phyloP scores from a whole-genome alignment of 768 basidiomycete genomes.

The Termitomyces sp. region DNA sequence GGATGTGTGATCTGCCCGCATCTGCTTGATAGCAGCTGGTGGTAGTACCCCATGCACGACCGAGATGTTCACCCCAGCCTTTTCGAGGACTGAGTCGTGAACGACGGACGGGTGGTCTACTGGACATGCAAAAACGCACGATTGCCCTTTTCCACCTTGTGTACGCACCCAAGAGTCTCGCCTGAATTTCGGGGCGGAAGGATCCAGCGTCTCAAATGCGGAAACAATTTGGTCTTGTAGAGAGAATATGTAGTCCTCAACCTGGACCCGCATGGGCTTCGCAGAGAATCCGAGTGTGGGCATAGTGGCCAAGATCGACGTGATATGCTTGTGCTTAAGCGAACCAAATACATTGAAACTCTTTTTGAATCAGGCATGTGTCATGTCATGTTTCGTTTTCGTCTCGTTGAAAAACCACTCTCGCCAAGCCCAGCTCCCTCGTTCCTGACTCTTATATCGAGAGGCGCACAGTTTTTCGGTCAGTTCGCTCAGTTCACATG shows the following conservation, averaged over 20 bases:
- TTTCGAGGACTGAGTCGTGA: slow-evolving; percentile 67
- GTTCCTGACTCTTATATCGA: background rate
- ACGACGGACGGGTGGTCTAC: slow-evolving; percentile 24
- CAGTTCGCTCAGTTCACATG: too few relatives aligned
- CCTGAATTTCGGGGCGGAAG: slow-evolving; percentile 63
- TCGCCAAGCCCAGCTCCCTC: background rate
- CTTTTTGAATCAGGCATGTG: too few relatives aligned
- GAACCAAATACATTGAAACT: background rate
- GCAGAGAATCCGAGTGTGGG: slow-evolving; percentile 4
- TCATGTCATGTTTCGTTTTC: background rate
- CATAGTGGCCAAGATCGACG: slow-evolving; percentile 11
- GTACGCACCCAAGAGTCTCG: slow-evolving; percentile 75
- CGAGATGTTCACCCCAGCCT: slow-evolving; percentile 94
- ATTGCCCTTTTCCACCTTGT: slow-evolving; percentile 71
- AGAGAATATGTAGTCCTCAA: slow-evolving; percentile 67
- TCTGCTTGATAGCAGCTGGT: slow-evolving; percentile 86
- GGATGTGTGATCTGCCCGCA: slow-evolving; percentile 86
- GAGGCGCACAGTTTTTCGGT: too few relatives aligned
- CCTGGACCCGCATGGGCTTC: slow-evolving; percentile 64
- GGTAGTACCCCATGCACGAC: slow-evolving; percentile 86
- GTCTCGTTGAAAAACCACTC: background rate
- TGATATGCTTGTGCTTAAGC: background rate
- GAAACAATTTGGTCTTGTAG: slow-evolving; percentile 80
- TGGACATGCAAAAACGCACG: slow-evolving; percentile 70
- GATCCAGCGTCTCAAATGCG: slow-evolving; percentile 75